A percentile compares a stretch with the other conserved stretches of the same genome.
These are phyloP conservation scores for Zalaria sp. DNA, from an alignment of 2,329 filamentous ascomycete genomes.

Conservation along the genomic window DNA sequence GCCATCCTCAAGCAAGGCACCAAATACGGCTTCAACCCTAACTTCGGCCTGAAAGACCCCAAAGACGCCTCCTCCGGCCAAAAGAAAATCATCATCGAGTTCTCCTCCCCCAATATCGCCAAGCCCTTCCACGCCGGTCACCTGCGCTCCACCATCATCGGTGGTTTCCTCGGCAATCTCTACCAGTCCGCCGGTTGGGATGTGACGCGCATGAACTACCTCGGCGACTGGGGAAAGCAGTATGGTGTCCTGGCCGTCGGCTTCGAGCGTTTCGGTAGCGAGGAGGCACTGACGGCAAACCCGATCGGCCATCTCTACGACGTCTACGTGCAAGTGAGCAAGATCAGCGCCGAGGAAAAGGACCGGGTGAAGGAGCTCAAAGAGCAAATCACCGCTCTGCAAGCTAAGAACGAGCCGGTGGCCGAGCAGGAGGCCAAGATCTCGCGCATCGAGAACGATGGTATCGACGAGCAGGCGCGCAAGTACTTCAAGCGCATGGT, in stretches of 20 bases:
- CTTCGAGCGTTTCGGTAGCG: conserved; percentile 60
- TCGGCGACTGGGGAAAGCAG: conserved; percentile 69
- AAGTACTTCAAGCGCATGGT: conserved; percentile 57
- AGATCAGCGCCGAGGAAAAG: conserved; percentile 49
- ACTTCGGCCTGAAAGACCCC: conserved; percentile 46
- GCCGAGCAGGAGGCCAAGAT: conserved; percentile 35
- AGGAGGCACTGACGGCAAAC: conserved; percentile 55
- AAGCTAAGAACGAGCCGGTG: conserved; percentile 31
- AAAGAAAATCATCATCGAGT: conserved; percentile 64
- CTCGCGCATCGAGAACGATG: conserved; percentile 35
- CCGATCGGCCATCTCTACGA: conserved; percentile 74
- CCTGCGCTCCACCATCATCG: conserved; percentile 63
- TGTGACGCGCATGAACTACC: conserved; percentile 57
- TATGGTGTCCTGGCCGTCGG: conserved; percentile 59
- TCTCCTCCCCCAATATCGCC: conserved; percentile 75
- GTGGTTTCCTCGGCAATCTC: conserved; percentile 56
- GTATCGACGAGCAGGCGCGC: conserved; percentile 61
- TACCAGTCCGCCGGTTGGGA: conserved; percentile 58
- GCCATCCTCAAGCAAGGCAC: conserved; percentile 48
- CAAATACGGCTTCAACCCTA: conserved; percentile 50
- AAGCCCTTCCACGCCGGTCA: conserved; percentile 70
- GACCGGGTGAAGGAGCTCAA: conserved; percentile 43
- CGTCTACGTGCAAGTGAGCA: conserved; percentile 65
- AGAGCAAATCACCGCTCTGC: conserved; percentile 26
- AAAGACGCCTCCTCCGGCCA: conserved; percentile 44